phyloP scores from a whole-genome alignment of 805 yeast species.

The Saccharomycopsis babjevae region DNA sequence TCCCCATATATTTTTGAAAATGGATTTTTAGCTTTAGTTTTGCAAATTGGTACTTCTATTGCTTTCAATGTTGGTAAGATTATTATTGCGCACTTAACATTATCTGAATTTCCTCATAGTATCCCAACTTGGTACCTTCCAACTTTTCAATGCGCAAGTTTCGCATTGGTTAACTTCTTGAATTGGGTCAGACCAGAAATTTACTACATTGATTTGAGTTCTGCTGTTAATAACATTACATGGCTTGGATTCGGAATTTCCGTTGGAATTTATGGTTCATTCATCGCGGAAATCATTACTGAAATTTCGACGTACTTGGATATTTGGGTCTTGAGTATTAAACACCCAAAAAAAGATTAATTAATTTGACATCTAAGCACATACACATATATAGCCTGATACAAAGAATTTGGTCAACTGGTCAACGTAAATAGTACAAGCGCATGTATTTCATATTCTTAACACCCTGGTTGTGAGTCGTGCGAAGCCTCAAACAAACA shows the following conservation, averaged over 20 bases:
- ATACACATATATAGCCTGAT: neutral
- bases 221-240: slow-evolving; percentile 40
- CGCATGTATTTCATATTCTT: neutral
- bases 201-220: slow-evolving; percentile 29
- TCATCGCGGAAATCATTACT: slow-evolving; percentile 67
- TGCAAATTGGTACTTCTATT: slow-evolving; percentile 63
- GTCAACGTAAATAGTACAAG: neutral
- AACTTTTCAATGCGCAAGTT: slow-evolving; percentile 32
- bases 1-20: slow-evolving; percentile 34
- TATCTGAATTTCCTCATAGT: slow-evolving; percentile 62
- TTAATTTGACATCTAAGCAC: neutral
- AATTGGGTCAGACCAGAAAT: slow-evolving; percentile 19
- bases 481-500: no score
- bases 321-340: slow-evolving; percentile 75
- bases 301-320: slow-evolving; percentile 74
- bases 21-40: slow-evolving; percentile 43
- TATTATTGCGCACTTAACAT: slow-evolving; percentile 76
- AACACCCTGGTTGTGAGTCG: no score
- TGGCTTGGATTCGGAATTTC: slow-evolving; percentile 63
- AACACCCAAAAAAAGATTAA: slow-evolving; percentile 49
- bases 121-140: slow-evolving; percentile 69
- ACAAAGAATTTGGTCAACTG: neutral
- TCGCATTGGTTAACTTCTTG: slow-evolving; percentile 21
- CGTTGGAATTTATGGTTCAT: slow-evolving; percentile 56
- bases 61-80: slow-evolving; percentile 90